Base-by-base conservation (phyloP, 352 stramenopile species). In the Aphanomyces invadans region DNA sequence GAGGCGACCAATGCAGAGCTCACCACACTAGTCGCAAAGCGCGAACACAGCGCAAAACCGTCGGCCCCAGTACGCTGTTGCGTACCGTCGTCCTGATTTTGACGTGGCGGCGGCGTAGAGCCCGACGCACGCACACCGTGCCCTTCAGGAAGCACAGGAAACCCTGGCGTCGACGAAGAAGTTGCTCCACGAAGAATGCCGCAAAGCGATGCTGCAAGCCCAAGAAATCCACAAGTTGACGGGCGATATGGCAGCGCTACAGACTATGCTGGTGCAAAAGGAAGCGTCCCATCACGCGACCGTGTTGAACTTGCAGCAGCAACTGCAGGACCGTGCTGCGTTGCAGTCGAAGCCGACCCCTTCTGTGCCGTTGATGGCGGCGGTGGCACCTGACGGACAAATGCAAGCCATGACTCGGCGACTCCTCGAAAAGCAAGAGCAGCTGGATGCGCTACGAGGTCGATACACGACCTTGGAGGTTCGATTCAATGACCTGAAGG, bases 391-490 rank as follows among this genome's bases (percentile, higher is more conserved):
- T 0, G 80, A 76, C 28, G 76, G 73, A 9, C 80, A 93, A 62
- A 89, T 92, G 65, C 83, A 90, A 57, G 81, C 78, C 38, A 76
- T 94, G 29, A 94, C 85, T 21, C 89, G 90, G 59, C 73, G 81
- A 1, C 53, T 94, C 21, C 80, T 94, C 11, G 81, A 91, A 62
- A 94, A 94, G 69, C 85, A 94, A 48, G 85, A 92, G 55, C 83
- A 71, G 0, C 76, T 94, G 32, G 85, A 94, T 44, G 75, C 74
- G 0, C 49, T 91, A 36, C 83, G 81, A 1, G 89, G 73, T 65
- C 80, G 79, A 38, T 72, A 81, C 49, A 85, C 81, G 51, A 89
- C 81, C 23, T 78, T 94, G 42, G 79, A 91, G 42, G 73, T 89
- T 15, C 85, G 85, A 44, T 71, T 92, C 23, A 70, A 76, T 33